Evolutionary conservation across 1,284 basidiomycete species (phyloP), one percentile per base, ranked within the genome.

Genomic region (Naganishia sp.): DNA sequence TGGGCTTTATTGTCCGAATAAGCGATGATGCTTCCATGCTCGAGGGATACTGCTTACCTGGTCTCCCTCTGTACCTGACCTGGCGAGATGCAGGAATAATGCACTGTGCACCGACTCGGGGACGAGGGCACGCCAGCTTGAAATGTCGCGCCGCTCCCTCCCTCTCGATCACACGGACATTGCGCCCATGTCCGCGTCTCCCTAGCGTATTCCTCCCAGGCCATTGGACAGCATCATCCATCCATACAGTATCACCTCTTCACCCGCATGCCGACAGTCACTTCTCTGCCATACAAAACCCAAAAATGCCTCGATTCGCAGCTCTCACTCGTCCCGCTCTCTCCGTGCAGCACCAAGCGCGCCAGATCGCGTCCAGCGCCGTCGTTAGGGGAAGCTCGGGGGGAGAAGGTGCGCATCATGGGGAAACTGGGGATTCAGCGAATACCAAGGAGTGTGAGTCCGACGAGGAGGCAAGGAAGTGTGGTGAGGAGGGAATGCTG

Each of bases 401-500:
- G 2, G 49, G 35, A 28, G n/a, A 53, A 21, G 62, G 32, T 32
- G 49, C 31, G 18, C 58, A 58, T 43, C 51, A 42, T 28, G 45
- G 58, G 23, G 47, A 32, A 25, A 32, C 43, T 21, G 32, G 25
- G 25, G 51, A 60, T 13, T 46, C 64, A 3, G 65, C 58, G 6
- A 54, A 54, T 31, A 66, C 64, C 10, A 60, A 52, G 15, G 32
- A 42, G 39, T 56, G 42, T 41, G 42, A 56, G 35, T 45, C 23
- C 13, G 17, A 9, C 31, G n/a, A 5, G 32, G 32, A 10, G 6
- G 32, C 32, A 10, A 10, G 10, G 32, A 35, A 35, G 32, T 35
- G 6, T 5, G 32, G 35, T 9, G 13, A 39, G 10, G 35, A 39
- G 35, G 7, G 35, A 39, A 39, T 0, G 35, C 35, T 39, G 35